These are phyloP conservation scores for Paracoccidioides lutzii DNA, from an alignment of 2,329 filamentous ascomycete genomes.

Conservation along the genomic window DNA sequence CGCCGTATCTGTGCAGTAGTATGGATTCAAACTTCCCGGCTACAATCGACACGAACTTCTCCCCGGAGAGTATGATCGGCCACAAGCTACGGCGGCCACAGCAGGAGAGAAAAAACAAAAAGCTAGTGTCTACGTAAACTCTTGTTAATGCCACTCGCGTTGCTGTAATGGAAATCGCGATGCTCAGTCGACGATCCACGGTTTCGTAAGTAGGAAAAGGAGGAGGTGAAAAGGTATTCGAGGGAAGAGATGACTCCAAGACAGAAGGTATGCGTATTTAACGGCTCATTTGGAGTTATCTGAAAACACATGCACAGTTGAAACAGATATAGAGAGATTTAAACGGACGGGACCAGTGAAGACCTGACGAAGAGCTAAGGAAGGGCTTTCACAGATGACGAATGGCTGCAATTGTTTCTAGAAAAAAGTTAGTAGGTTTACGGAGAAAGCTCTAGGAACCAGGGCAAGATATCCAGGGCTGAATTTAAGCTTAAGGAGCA, in stretches of 20 bases:
- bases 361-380: not conserved
- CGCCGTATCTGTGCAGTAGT: not conserved
- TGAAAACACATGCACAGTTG: not conserved
- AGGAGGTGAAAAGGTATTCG: slow-evolving; percentile 3
- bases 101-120: slow-evolving; percentile 14
- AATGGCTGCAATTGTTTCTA: not conserved
- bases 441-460: too few species aligned
- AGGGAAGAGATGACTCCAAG: slow-evolving; percentile 9
- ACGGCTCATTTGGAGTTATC: not conserved
- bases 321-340: not conserved
- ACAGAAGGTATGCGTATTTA: slow-evolving; percentile 10
- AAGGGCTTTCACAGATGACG: not conserved
- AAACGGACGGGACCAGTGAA: not conserved
- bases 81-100: slow-evolving; percentile 11
- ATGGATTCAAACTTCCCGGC: not conserved
- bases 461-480: not conserved
- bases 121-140: slow-evolving; percentile 11
- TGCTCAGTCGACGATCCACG: slow-evolving; percentile 8
- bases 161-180: slow-evolving; percentile 6
- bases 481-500: not conserved
- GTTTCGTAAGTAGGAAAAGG: slow-evolving; percentile 7
- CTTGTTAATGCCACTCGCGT: slow-evolving; percentile 9
- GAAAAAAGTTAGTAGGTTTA: too few species aligned
- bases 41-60: not conserved
- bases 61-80: not conserved